Percentiles rank a stretch among this genome's conserved stretches.
These are phyloP conservation scores for Populus davidiana DNA, from an alignment of 345 rosid species.

Conservation along the genomic window DNA sequence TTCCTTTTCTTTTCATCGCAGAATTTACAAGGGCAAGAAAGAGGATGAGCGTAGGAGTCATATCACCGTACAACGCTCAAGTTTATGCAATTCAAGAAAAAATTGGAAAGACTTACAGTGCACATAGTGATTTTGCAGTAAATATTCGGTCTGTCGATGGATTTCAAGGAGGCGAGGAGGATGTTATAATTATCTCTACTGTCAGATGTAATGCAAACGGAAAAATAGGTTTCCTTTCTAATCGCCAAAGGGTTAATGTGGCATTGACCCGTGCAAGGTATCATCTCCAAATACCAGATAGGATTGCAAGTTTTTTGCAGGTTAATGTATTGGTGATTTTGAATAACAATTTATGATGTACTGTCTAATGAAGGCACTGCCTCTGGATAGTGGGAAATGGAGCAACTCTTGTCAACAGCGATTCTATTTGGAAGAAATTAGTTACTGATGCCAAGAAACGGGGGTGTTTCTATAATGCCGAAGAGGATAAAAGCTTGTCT, in stretches of 20 bases:
- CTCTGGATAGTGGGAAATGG: conserved; percentile 52
- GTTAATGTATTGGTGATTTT: neutral
- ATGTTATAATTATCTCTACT: conserved; percentile 48
- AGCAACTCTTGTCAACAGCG: conserved; percentile 29
- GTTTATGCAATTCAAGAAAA: conserved; percentile 45
- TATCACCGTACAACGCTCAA: conserved; percentile 55
- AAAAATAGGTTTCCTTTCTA: conserved; percentile 38
- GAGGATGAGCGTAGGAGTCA: conserved; percentile 39
- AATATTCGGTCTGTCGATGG: conserved; percentile 47
- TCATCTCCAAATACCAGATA: neutral
- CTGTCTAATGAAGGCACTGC: conserved; percentile 30
- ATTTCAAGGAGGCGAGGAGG: conserved; percentile 57
- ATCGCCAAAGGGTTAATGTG: neutral
- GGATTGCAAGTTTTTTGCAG: neutral
- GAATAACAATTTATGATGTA: neutral
- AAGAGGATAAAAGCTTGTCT: conserved; percentile 36
- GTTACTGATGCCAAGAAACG: conserved; percentile 39
- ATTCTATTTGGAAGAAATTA: conserved; percentile 36
- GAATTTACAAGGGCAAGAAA: conserved; percentile 11
- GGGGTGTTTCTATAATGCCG: conserved; percentile 36
- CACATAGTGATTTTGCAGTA: conserved; percentile 21
- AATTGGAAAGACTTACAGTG: conserved; percentile 16
- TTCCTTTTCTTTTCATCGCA: neutral
- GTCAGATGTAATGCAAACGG: conserved; percentile 45
- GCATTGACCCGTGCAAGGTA: conserved; percentile 36